Conservation (phyloP, 164 flowering plant species). For the Berberis vulgaris region DNA sequence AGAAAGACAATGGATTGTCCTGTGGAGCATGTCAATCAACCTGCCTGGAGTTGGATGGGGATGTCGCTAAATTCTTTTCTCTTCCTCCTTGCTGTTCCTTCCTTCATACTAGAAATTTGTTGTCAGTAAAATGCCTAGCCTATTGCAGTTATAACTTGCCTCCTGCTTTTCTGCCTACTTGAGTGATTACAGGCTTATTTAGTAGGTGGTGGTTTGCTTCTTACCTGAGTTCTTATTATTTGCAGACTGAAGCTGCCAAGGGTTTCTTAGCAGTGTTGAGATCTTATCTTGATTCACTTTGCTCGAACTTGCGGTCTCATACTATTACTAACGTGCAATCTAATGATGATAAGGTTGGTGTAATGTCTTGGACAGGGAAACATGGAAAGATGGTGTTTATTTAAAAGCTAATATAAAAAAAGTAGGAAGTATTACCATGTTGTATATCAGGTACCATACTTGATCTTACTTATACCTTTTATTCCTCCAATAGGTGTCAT, state of each 20-base stretch:
- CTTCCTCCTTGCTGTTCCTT: too few relatives aligned
- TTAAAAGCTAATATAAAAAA: neutral
- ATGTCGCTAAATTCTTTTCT: too few relatives aligned
- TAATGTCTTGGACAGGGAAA: neutral
- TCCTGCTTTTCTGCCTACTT: too few relatives aligned
- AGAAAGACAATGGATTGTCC: too few relatives aligned
- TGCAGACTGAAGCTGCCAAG: slow-evolving; percentile 84
- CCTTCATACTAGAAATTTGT: too few relatives aligned
- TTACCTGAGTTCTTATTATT: slow-evolving; percentile 1
- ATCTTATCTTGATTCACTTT: slow-evolving; percentile 77
- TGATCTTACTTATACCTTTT: slow-evolving; percentile 2
- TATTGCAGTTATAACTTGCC: neutral
- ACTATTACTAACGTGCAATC: slow-evolving; percentile 98
- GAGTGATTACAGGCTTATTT: neutral
- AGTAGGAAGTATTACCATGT: neutral
- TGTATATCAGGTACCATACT: too few relatives aligned
- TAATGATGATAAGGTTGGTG: slow-evolving; percentile 86
- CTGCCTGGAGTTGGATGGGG: too few relatives aligned
- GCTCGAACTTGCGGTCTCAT: slow-evolving; percentile 87
- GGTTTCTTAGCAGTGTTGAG: slow-evolving; percentile 67
- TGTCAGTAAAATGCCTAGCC: neutral
- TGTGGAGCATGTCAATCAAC: too few relatives aligned
- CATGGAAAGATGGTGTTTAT: neutral
- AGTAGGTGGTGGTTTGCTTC: neutral
- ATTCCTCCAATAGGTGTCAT: slow-evolving; percentile 58